phyloP scores from a whole-genome alignment of 805 yeast species.

The Saturnispora bothae region DNA sequence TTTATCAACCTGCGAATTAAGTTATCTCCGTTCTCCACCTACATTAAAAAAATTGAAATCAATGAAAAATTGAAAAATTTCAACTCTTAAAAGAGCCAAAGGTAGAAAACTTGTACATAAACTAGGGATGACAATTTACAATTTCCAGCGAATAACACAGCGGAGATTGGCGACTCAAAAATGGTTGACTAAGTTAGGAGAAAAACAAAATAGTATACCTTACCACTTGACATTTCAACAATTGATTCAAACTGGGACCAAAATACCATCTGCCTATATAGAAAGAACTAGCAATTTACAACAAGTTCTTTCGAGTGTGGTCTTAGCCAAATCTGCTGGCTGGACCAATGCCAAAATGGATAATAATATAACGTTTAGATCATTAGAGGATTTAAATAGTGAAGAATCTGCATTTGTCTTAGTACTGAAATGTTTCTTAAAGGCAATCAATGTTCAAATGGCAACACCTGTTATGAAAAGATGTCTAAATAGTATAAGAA shows the following conservation, averaged over 20 bases:
- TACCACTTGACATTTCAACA: conserved; percentile 4
- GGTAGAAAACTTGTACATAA: neutral
- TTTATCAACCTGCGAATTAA: too few relatives aligned
- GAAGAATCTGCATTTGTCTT: conserved; percentile 20
- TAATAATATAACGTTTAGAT: conserved; percentile 9
- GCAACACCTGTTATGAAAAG: neutral
- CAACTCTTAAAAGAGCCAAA: too few relatives aligned
- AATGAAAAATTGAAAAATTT: too few relatives aligned
- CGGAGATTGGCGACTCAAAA: neutral
- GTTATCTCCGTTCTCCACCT: too few relatives aligned
- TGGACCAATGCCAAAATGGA: neutral
- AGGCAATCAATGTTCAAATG: conserved; percentile 3
- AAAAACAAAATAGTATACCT: conserved; percentile 9
- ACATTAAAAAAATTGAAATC: too few relatives aligned
- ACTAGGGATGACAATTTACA: neutral
- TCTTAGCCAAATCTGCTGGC: neutral
- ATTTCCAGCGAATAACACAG: neutral
- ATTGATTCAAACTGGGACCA: neutral
- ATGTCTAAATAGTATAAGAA: neutral
- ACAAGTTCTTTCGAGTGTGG: conserved; percentile 4
- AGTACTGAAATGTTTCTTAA: conserved; percentile 15
- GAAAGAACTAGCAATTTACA: conserved; percentile 11
- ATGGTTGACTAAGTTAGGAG: conserved; percentile 9
- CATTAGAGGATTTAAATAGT: conserved; percentile 13
- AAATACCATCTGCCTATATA: neutral